Base-by-base conservation (phyloP, 768 basidiomycete species). In the Pulveroboletus sp. region DNA sequence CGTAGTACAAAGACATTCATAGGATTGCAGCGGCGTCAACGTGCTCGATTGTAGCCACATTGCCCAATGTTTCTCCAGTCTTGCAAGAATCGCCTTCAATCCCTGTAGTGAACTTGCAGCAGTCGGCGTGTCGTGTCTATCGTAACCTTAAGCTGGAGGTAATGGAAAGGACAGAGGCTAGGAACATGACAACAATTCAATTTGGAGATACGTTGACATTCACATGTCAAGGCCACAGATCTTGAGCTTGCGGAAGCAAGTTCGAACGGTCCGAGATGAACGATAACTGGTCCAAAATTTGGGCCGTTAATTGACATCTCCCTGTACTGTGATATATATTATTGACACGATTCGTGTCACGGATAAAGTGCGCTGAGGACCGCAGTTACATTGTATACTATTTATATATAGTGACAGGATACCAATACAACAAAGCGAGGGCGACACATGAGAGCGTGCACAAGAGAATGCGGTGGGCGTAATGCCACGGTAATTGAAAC, bases 51-150 rank as follows among this genome's bases (percentile, higher is more conserved):
- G 46, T 65, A 38, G 51, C 59, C 20, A 21, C 62, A 43, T 49
- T 47, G 11, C 42, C 56, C n/a, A 41, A 43, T 14, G 20, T 60
- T 33, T 50, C 68, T 13, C 52, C 60, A 3, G 35, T 65, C 9
- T 54, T 59, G 46, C 63, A 60, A 23, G 40, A 56, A 14, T 47
- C 58, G 37, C 61, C 63, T 53, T 53, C 58, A 5, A 47, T 63
- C 37, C 63, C 63, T 12, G 66, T 64, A 8, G 38, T 71, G 14
- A 61, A 19, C 40, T 72, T 3, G 67, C 60, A 7, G 47, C 50
- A 23, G 71, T 71, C n/a, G 67, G 67, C 64, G 7, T 66, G 66
- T 49, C 58, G 60, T 31, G 67, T 72, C 45, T 71, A 61, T 57
- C 64, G 69, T 14, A 64, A 72, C 43, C 64, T 67, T 50, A 66